Conservation (phyloP, 768 basidiomycete species). For the Coprinellus aureogranulatus region DNA sequence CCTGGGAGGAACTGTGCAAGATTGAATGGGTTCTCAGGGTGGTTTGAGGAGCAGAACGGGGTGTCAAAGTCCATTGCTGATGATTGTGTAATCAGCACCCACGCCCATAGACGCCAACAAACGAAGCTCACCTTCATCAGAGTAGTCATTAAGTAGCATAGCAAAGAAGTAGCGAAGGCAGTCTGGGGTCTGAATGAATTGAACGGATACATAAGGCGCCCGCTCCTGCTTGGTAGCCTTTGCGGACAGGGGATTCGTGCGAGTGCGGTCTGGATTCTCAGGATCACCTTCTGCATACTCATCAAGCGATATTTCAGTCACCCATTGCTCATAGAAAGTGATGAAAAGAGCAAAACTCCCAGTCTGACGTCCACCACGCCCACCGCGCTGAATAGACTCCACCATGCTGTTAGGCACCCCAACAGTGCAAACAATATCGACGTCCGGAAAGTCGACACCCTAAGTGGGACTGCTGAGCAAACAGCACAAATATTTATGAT, state of each 20-base stretch:
- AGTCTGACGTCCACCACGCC: conserved; percentile 14
- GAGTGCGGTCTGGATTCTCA: conserved; percentile 8
- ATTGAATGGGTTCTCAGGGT: neutral
- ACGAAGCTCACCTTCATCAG: neutral
- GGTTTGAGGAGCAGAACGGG: neutral
- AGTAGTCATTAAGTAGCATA: neutral
- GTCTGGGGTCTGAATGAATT: neutral
- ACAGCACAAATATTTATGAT: neutral
- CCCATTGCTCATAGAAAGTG: conserved; percentile 20
- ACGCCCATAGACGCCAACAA: neutral
- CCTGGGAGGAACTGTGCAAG: neutral
- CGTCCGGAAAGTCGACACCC: conserved; percentile 18
- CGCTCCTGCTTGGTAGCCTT: conserved; percentile 9
- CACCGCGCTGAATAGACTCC: conserved; percentile 16
- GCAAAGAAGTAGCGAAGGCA: conserved; percentile 6
- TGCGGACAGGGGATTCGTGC: neutral
- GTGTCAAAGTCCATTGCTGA: neutral
- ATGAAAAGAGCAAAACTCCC: conserved; percentile 10
- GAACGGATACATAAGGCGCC: conserved; percentile 1
- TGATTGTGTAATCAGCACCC: neutral
- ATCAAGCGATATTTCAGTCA: neutral
- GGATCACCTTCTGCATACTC: neutral
- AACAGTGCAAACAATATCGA: conserved; percentile 18
- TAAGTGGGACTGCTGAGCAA: too few relatives aligned
- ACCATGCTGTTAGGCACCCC: conserved; percentile 11